phyloP scores from a whole-genome alignment of 768 basidiomycete species.

The Trametes cingulata region DNA sequence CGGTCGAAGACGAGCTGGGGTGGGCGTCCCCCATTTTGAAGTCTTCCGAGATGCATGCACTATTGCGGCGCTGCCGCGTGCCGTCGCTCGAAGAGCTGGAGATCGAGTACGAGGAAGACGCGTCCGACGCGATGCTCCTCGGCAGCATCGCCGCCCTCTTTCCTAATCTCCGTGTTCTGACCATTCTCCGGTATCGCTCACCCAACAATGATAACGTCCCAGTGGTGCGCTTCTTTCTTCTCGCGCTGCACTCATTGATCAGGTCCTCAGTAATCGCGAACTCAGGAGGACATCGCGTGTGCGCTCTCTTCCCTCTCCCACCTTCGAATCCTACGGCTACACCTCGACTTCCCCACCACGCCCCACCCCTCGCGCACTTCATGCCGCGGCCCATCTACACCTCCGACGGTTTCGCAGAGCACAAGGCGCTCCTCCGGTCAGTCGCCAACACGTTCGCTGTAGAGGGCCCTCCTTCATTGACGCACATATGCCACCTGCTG shows the following conservation, averaged over 20 bases:
- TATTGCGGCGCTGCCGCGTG: neutral
- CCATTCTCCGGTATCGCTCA: neutral
- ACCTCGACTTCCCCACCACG: neutral
- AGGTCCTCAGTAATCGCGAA: neutral
- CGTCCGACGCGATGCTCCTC: neutral
- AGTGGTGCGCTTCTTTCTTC: neutral
- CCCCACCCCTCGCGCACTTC: neutral
- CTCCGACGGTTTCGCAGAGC: neutral
- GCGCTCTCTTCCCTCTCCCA: neutral
- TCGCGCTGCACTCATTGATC: neutral
- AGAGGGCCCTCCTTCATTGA: neutral
- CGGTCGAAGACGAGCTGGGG: neutral
- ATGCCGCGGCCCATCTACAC: neutral
- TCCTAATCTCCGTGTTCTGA: neutral
- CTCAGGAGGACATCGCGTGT: neutral
- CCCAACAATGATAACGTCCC: neutral
- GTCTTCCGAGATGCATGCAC: neutral
- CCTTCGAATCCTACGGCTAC: neutral
- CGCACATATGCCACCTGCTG: neutral
- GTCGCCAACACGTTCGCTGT: neutral
- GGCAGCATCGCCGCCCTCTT: neutral
- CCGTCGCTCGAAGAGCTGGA: neutral
- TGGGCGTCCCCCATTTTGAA: neutral
- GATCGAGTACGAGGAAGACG: conserved; percentile 3
- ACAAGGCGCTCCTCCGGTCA: neutral